Conservation (phyloP, 176 grass and related monocot species). For the Aegilops bicornis region DNA sequence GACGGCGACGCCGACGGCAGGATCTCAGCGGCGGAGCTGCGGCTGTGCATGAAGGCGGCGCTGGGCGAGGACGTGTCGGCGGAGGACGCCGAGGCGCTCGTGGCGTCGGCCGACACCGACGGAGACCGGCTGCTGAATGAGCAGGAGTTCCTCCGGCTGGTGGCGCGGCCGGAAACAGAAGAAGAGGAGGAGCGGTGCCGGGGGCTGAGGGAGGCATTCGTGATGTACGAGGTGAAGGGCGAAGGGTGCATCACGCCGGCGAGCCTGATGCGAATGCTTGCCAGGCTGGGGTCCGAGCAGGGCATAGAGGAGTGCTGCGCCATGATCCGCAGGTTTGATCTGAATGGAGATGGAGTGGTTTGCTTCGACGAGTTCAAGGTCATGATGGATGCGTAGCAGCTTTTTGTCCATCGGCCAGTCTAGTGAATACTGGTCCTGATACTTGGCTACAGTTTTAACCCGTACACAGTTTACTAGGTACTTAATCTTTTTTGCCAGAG, state of each 20-base stretch:
- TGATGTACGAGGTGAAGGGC: slow-evolving; percentile 40
- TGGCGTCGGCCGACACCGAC: slow-evolving; percentile 13
- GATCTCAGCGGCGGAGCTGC: slow-evolving; percentile 33
- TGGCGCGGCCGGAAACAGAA: not conserved
- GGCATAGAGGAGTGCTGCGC: slow-evolving; percentile 25
- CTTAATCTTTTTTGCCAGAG: too few relatives aligned
- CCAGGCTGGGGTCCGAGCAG: slow-evolving; percentile 27
- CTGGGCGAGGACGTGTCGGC: slow-evolving; percentile 13
- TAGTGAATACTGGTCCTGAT: too few relatives aligned
- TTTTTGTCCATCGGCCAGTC: too few relatives aligned
- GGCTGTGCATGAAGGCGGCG: slow-evolving; percentile 7
- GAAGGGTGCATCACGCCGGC: slow-evolving; percentile 36
- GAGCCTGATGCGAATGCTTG: slow-evolving; percentile 35
- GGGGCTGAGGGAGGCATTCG: slow-evolving; percentile 15
- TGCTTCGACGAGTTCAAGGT: slow-evolving; percentile 38
- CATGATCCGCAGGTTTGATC: slow-evolving; percentile 46
- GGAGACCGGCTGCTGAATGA: slow-evolving; percentile 31
- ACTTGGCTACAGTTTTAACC: too few relatives aligned
- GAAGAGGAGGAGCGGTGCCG: not conserved
- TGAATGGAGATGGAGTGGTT: slow-evolving; percentile 32
- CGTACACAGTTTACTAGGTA: too few relatives aligned
- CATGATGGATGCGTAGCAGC: slow-evolving; percentile 30
- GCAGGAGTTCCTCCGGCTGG: slow-evolving; percentile 24
- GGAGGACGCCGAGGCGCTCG: slow-evolving; percentile 6
- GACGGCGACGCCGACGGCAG: slow-evolving; percentile 27